Evolutionary conservation across 495 filamentous ascomycete genomes (phyloP).

Genomic region (Tuber microsphaerosporum): DNA sequence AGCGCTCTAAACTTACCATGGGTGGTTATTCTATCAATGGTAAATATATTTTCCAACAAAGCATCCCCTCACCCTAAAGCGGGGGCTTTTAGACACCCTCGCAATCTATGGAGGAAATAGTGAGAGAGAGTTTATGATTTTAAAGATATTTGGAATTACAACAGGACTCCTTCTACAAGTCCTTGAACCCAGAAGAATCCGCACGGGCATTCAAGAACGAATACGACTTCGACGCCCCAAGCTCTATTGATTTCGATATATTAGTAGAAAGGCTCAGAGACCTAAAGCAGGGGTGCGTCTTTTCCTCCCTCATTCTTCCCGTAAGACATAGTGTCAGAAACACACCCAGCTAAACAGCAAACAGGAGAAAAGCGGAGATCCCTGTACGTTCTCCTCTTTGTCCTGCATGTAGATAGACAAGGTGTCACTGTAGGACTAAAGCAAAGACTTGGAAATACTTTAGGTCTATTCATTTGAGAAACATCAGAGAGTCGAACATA

Average conservation of each 20-base stretch:
- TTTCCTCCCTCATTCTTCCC: background rate
- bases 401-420: background rate
- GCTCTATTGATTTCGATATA: conserved; percentile 89
- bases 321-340: conserved; percentile 9
- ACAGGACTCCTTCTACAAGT: conserved; percentile 95
- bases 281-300: conserved; percentile 77
- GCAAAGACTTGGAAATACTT: conserved; percentile 3
- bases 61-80: background rate
- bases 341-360: conserved; percentile 14
- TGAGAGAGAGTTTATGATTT: conserved; percentile 14
- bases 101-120: background rate
- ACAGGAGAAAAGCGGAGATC: conserved; percentile 82
- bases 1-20: conserved; percentile 83
- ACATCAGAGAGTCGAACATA: conserved; percentile 70
- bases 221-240: conserved; percentile 91
- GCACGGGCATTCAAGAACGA: conserved; percentile 74
- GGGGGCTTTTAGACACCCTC: background rate
- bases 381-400: conserved; percentile 46
- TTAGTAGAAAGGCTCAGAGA: conserved; percentile 73
- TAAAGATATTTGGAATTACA: background rate
- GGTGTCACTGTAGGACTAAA: background rate
- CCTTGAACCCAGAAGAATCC: conserved; percentile 64
- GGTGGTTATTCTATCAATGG: conserved; percentile 96
- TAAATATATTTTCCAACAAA: conserved; percentile 42
- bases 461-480: conserved; percentile 84